phyloP scores from a whole-genome alignment of 345 rosid genomes.

The Litchi chinensis region DNA sequence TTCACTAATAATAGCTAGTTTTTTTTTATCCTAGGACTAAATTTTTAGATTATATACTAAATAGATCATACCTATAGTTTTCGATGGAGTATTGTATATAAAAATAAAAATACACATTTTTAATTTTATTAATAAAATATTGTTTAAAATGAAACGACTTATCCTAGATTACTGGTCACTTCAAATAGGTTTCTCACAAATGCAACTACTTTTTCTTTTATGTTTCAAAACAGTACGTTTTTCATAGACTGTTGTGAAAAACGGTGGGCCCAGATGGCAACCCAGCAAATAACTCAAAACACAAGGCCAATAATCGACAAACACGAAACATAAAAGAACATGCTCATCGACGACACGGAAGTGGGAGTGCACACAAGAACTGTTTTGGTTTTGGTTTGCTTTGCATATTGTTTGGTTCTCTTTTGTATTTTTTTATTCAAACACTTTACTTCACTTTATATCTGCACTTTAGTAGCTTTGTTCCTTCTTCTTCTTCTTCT shows the following conservation, averaged over 20 bases:
- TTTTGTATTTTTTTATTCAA: slow-evolving; percentile 8
- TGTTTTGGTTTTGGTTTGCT: slow-evolving; percentile 28
- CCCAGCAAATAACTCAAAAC: slow-evolving; percentile 16
- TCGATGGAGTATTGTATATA: no score
- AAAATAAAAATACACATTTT: background rate
- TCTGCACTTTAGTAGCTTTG: slow-evolving; percentile 47
- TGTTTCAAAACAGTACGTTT: background rate
- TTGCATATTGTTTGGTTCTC: slow-evolving; percentile 37
- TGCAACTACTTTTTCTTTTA: slow-evolving; percentile 2
- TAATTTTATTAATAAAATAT: no score
- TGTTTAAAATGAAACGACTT: background rate
- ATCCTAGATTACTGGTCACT: background rate
- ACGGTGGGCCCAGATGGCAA: slow-evolving; percentile 20
- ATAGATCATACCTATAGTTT: no score
- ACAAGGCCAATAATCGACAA: slow-evolving; percentile 18
- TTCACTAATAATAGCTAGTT: no score
- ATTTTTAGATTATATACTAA: no score
- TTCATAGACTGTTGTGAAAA: background rate
- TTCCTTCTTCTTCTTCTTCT: slow-evolving; percentile 7
- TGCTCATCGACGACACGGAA: slow-evolving; percentile 20
- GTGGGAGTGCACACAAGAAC: slow-evolving; percentile 2
- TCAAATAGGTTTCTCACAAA: background rate
- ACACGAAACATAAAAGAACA: background rate
- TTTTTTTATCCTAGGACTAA: no score
- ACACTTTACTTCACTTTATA: slow-evolving; percentile 51